A percentile compares a stretch with the other conserved stretches of the same genome.
These are phyloP conservation scores for Cyberlindnera euphorbiae DNA, from an alignment of 805 yeast species.

Conservation along the genomic window DNA sequence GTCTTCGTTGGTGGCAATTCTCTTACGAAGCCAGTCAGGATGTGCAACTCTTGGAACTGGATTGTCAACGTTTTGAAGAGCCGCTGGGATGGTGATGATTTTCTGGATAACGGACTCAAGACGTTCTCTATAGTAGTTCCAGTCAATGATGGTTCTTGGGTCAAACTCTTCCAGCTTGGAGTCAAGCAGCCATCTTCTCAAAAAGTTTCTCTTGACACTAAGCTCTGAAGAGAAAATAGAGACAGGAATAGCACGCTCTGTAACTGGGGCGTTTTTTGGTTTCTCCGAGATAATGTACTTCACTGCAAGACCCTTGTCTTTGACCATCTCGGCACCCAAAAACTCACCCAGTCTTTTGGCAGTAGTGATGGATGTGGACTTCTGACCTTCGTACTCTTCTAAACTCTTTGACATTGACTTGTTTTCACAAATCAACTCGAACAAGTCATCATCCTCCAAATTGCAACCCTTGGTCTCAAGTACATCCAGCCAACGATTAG, in stretches of 20 bases:
- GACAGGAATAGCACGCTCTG: constrained; percentile 95
- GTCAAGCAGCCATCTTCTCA: constrained; percentile 86
- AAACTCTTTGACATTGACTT: constrained; percentile 91
- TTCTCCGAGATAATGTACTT: constrained; percentile 83
- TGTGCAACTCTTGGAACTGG: constrained; percentile 94
- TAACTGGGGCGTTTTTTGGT: constrained; percentile 83
- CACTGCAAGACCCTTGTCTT: constrained; percentile 93
- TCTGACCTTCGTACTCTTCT: constrained; percentile 83
- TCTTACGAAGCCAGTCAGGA: constrained; percentile 85
- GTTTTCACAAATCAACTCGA: constrained; percentile 93
- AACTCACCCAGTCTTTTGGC: constrained; percentile 92
- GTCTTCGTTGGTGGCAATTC: constrained; percentile 56
- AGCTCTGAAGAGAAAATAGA: constrained; percentile 87
- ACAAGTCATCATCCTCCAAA: constrained; percentile 89
- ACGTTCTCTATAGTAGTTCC: constrained; percentile 90
- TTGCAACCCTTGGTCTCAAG: constrained; percentile 80
- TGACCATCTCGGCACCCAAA: constrained; percentile 93
- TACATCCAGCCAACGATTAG: constrained; percentile 94
- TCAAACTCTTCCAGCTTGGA: constrained; percentile 74
- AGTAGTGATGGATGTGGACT: constrained; percentile 93
- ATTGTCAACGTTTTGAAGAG: constrained; percentile 77
- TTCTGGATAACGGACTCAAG: constrained; percentile 91
- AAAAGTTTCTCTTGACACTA: constrained; percentile 60
- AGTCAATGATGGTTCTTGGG: constrained; percentile 84
- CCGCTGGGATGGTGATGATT: constrained; percentile 96